These are phyloP conservation scores for Cryphonectria radicalis DNA, from an alignment of 2,329 filamentous ascomycete species.

Conservation along the genomic window DNA sequence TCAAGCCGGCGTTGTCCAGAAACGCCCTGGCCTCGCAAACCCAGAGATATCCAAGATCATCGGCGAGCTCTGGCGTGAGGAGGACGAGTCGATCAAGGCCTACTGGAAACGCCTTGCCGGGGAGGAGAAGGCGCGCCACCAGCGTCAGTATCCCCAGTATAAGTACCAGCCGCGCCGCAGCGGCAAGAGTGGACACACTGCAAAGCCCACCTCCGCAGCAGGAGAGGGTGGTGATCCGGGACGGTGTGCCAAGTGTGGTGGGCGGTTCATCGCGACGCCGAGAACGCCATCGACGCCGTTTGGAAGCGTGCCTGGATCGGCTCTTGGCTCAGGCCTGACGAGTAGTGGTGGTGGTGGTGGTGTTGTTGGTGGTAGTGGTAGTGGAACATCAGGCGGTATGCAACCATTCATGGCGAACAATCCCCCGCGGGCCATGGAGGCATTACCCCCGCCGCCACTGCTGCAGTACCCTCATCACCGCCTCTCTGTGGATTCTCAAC, in stretches of 20 bases:
- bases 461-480: slow-evolving; percentile 37
- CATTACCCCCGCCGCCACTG: slow-evolving; percentile 29
- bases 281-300: slow-evolving; percentile 60
- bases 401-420: slow-evolving; percentile 35
- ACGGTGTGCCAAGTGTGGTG: slow-evolving; percentile 73
- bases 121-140: slow-evolving; percentile 89
- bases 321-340: slow-evolving; percentile 36
- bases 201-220: slow-evolving; percentile 38
- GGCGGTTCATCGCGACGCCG: slow-evolving; percentile 66
- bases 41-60: slow-evolving; percentile 98
- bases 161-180: slow-evolving; percentile 86
- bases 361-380: too few relatives aligned
- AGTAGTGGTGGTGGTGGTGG: slow-evolving; percentile 5
- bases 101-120: slow-evolving; percentile 90
- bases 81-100: slow-evolving; percentile 74
- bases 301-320: slow-evolving; percentile 17
- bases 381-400: slow-evolving; percentile 22
- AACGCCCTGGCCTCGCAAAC: slow-evolving; percentile 89
- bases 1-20: slow-evolving; percentile 78
- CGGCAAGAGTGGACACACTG: slow-evolving; percentile 39
- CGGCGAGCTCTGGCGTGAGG: slow-evolving; percentile 85
- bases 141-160: slow-evolving; percentile 89
- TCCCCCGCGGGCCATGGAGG: slow-evolving; percentile 36
- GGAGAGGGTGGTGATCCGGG: slow-evolving; percentile 51
- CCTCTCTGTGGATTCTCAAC: slow-evolving; percentile 29